Evolutionary conservation across 805 yeast species (phyloP).

Genomic region (Jamesozyma hellenica): DNA sequence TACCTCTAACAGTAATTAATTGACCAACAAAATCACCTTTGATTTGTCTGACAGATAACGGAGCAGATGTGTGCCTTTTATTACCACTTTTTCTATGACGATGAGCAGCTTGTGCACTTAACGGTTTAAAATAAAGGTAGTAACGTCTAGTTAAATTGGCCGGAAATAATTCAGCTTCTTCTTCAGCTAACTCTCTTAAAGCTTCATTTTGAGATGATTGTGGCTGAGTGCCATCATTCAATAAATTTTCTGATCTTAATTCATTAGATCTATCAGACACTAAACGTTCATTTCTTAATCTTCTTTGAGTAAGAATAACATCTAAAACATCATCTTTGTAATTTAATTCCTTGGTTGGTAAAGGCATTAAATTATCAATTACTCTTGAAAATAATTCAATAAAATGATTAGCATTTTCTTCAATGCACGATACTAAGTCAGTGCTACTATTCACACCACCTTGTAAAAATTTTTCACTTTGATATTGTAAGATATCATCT

Average conservation of each 20-base stretch:
- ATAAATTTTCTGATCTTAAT: conserved; percentile 33
- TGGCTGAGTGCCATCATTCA: conserved; percentile 21
- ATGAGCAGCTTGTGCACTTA: conserved; percentile 33
- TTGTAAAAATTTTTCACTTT: conserved; percentile 34
- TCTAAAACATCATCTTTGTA: conserved; percentile 87
- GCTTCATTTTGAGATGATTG: conserved; percentile 23
- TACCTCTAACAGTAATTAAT: conserved; percentile 83
- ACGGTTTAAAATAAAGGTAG: conserved; percentile 76
- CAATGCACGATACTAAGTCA: conserved; percentile 33
- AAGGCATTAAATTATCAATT: conserved; percentile 75
- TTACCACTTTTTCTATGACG: conserved; percentile 14
- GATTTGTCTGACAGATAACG: conserved; percentile 82
- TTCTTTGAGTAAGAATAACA: conserved; percentile 84
- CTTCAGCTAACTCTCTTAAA: conserved; percentile 28
- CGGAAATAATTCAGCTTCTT: conserved; percentile 58
- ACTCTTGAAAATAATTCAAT: conserved; percentile 65
- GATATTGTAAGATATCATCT: conserved; percentile 72
- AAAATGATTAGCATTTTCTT: conserved; percentile 69
- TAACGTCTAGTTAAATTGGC: conserved; percentile 80
- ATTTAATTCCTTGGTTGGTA: conserved; percentile 66
- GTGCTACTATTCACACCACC: conserved; percentile 10
- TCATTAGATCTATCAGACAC: conserved; percentile 61
- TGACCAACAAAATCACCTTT: conserved; percentile 78
- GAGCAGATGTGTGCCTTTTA: conserved; percentile 32
- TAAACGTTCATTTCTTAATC: conserved; percentile 65